Conservation (phyloP, 768 basidiomycete species). For the Tricholoma terreum region DNA sequence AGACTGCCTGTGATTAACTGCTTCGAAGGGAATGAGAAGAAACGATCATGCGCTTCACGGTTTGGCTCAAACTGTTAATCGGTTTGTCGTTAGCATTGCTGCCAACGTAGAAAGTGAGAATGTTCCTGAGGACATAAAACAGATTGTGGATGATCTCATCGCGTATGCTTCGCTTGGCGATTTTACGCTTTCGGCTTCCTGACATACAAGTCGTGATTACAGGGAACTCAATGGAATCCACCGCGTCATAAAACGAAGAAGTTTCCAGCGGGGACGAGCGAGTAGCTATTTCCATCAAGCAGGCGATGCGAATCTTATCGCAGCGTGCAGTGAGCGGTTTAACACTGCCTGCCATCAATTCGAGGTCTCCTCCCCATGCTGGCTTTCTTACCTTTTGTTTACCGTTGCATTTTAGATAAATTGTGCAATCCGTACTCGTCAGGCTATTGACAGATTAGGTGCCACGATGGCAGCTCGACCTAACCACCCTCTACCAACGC, state of each 20-base stretch:
- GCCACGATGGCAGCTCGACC: background rate
- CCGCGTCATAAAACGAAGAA: background rate
- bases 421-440: background rate
- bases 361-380: background rate
- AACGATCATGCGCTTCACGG: conserved; percentile 1
- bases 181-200: background rate
- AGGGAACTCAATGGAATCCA: conserved; percentile 2
- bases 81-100: background rate
- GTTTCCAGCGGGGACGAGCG: background rate
- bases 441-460: background rate
- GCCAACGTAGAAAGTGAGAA: background rate
- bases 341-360: conserved; percentile 1
- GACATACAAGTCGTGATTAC: background rate
- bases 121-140: background rate
- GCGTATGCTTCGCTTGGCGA: background rate
- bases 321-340: conserved; percentile 1
- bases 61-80: background rate
- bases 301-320: conserved; percentile 1
- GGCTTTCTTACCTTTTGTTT: background rate
- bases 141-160: conserved; percentile 3
- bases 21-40: conserved; percentile 1
- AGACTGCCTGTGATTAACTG: background rate
- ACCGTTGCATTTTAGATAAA: background rate
- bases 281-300: background rate
- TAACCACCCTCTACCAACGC: background rate